Evolutionary conservation across 2,329 filamentous ascomycete species (phyloP), one percentile per base, ranked within the genome.

Genomic region (Camillea tinctor): DNA sequence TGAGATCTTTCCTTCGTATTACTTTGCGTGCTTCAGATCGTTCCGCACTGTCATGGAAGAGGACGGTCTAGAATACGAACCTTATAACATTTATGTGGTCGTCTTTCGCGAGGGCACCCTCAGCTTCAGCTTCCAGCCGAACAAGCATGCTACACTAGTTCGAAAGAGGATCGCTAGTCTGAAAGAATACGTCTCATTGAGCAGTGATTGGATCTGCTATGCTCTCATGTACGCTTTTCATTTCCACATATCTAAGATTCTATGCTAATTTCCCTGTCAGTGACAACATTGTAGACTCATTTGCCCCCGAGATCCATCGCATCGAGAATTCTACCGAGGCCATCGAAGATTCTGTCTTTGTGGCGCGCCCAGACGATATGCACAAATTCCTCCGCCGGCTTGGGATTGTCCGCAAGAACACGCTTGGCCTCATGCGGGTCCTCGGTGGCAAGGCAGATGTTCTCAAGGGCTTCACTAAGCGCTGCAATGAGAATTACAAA

Each of bases 191-290:
- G 91, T 98, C 69, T 89, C 93, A 63, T 83, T 99, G 48, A 96
- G 92, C 73, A 93, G 93, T 68, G 95, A 99, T 77, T 99, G 96
- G 94, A 96, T 98, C 68, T 99, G 95, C 80, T 99, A 99, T 73
- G 95, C 95, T 50, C 84, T 99, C 72, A 98, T 99, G 89, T 92
- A 81, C 82, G 88, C 79, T 57, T 1, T 5, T 4, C 21, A 36
- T 15, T 15, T 17, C 54, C 13, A 44, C 17, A 44, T 53, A 53
- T 6, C 17, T 15, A 40, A 20, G 20, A 21, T 51, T 6, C 13
- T 36, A 54, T 15, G 54, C 72, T 76, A 63, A 77, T 64, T 26
- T 36, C 13, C 26, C 8, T 53, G 2, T 40, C 59, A 91, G 89
- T 73, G 95, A 99, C 75, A 92, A 99, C 73, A 99, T 99, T 72